phyloP scores from a whole-genome alignment of 495 filamentous ascomycete species.

The Xylaria cubensis region DNA sequence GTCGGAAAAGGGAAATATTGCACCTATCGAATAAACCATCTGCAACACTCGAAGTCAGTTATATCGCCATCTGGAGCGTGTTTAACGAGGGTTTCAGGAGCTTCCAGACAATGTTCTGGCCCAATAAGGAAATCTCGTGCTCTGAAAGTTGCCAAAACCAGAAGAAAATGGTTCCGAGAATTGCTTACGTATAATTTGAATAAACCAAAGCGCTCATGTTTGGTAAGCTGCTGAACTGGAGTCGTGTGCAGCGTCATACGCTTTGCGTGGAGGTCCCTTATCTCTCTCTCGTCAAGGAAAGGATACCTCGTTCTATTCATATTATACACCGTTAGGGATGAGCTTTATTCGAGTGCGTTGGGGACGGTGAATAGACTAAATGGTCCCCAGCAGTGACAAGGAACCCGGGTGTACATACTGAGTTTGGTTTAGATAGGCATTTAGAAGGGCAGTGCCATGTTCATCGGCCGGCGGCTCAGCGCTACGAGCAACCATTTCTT shows the following conservation, averaged over 20 bases:
- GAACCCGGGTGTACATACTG: conserved; percentile 36
- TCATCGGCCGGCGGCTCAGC: conserved; percentile 58
- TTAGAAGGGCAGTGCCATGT: conserved; percentile 53
- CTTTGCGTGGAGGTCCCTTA: conserved; percentile 54
- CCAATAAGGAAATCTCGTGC: too few relatives aligned
- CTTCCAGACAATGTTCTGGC: too few relatives aligned
- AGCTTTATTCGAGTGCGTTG: background rate
- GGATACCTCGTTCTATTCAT: conserved; percentile 49
- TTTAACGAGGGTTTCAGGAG: too few relatives aligned
- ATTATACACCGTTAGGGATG: background rate
- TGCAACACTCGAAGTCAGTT: too few relatives aligned
- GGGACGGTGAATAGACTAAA: background rate
- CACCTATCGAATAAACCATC: too few relatives aligned
- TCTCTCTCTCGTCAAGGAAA: conserved; percentile 55
- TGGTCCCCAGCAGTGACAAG: background rate
- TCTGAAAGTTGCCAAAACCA: too few relatives aligned
- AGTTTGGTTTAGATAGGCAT: conserved; percentile 54
- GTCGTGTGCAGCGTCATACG: conserved; percentile 51
- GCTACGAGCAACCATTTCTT: conserved; percentile 49
- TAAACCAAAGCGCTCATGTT: conserved; percentile 53
- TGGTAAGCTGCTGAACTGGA: conserved; percentile 36
- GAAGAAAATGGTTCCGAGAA: too few relatives aligned
- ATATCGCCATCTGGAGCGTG: too few relatives aligned
- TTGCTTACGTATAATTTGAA: conserved; percentile 53
- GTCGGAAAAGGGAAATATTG: too few relatives aligned